Percentiles rank a stretch among this genome's conserved stretches.
Evolutionary conservation across 805 yeast genomes (phyloP).

Genomic region (Ogataea glucozyma): DNA sequence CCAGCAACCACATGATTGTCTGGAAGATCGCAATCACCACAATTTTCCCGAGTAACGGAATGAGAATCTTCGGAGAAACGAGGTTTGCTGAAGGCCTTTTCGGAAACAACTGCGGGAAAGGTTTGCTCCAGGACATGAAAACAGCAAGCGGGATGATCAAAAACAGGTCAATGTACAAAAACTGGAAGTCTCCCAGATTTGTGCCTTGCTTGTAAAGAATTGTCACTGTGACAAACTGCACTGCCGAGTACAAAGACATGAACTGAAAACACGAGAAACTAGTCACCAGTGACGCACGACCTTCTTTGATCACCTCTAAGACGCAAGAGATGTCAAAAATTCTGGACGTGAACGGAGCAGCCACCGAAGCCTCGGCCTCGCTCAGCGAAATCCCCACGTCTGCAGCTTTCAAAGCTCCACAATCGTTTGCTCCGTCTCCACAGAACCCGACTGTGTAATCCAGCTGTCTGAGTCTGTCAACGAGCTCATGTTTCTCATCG

Average conservation of each 20-base stretch:
- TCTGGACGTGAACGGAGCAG: slow-evolving; percentile 96
- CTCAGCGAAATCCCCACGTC: slow-evolving; percentile 95
- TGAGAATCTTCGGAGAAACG: slow-evolving; percentile 82
- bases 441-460: slow-evolving; percentile 96
- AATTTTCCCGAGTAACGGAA: slow-evolving; percentile 82
- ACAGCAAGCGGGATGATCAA: slow-evolving; percentile 92
- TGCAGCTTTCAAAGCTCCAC: slow-evolving; percentile 97
- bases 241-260: slow-evolving; percentile 96
- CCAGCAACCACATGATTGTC: slow-evolving; percentile 60
- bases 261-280: slow-evolving; percentile 96
- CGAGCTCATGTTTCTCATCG: slow-evolving; percentile 95
- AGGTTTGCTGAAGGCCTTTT: slow-evolving; percentile 94
- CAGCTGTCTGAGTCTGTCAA: slow-evolving; percentile 76
- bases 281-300: slow-evolving; percentile 92
- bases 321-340: slow-evolving; percentile 91
- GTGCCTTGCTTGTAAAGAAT: slow-evolving; percentile 85
- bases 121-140: slow-evolving; percentile 96
- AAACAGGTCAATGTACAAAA: slow-evolving; percentile 87
- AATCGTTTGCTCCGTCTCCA: slow-evolving; percentile 99
- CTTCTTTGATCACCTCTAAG: slow-evolving; percentile 86
- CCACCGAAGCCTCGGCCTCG: slow-evolving; percentile 98
- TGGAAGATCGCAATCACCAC: slow-evolving; percentile 65
- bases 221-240: slow-evolving; percentile 87
- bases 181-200: slow-evolving; percentile 95
- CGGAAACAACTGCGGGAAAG: slow-evolving; percentile 55